phyloP scores from a whole-genome alignment of 2,329 filamentous ascomycete genomes.

The Domatiomyces globalis region DNA sequence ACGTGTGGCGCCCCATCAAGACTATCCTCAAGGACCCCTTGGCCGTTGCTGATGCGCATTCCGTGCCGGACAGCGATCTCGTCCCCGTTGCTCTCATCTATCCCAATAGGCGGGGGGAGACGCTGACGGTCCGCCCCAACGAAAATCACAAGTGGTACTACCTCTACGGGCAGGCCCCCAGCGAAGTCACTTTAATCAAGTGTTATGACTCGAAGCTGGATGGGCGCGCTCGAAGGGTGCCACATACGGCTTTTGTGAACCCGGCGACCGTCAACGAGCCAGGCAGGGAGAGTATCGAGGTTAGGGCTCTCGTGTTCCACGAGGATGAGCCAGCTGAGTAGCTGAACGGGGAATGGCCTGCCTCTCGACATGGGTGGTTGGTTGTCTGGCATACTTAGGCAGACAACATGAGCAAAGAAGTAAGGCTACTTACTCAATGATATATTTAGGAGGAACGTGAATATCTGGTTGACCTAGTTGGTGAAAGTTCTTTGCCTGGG shows the following conservation, averaged over 20 bases:
- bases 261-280: conserved; percentile 29
- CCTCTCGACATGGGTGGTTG: too few species aligned
- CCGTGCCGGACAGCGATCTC: conserved; percentile 38
- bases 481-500: background rate
- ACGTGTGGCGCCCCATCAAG: conserved; percentile 39
- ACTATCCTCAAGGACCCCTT: conserved; percentile 41
- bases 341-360: too few species aligned
- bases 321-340: conserved; percentile 17
- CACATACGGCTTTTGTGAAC: conserved; percentile 44
- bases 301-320: conserved; percentile 28
- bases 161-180: conserved; percentile 36
- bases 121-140: conserved; percentile 32
- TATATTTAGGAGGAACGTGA: too few species aligned
- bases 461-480: too few species aligned
- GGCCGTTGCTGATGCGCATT: conserved; percentile 38
- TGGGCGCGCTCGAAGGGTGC: conserved; percentile 37
- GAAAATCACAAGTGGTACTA: conserved; percentile 39
- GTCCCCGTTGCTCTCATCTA: conserved; percentile 38
- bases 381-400: too few species aligned
- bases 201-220: conserved; percentile 47
- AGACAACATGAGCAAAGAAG: too few species aligned
- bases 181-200: conserved; percentile 46
- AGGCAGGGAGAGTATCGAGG: conserved; percentile 43
- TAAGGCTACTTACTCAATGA: too few species aligned
- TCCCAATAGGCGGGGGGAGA: conserved; percentile 38